A percentile compares a stretch with the other conserved stretches of the same genome.
These are phyloP conservation scores for Logfia minima DNA, from an alignment of 129 eudicot genomes.

Conservation along the genomic window DNA sequence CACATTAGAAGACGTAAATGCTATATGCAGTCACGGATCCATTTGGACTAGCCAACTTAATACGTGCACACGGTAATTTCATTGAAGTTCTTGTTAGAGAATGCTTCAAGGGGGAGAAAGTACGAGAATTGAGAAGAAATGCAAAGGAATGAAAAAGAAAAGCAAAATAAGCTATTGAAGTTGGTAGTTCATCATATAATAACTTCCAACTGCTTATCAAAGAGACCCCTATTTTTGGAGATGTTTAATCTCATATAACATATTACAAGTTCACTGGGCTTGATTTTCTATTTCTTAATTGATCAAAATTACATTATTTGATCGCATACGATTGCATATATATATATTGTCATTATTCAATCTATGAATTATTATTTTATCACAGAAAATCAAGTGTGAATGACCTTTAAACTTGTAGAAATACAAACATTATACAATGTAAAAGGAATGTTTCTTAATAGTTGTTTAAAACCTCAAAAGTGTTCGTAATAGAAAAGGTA, in stretches of 20 bases:
- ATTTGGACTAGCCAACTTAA: no score
- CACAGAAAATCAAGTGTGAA: no score
- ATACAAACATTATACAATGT: no score
- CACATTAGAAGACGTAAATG: no score
- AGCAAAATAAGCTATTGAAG: conserved; percentile 42
- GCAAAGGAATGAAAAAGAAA: conserved; percentile 53
- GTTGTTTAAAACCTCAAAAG: no score
- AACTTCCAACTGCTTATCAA: conserved; percentile 42
- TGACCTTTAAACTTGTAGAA: no score
- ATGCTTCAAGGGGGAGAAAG: conserved; percentile 63
- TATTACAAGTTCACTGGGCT: background rate
- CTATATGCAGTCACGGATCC: no score
- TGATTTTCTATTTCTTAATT: background rate
- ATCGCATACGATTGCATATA: background rate
- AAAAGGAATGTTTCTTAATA: no score
- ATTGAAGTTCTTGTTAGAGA: conserved; percentile 44
- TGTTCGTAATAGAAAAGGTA: no score
- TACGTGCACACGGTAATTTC: no score
- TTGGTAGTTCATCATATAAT: conserved; percentile 46
- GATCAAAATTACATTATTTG: background rate
- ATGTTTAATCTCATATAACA: background rate
- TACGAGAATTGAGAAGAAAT: conserved; percentile 41
- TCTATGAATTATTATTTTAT: background rate
- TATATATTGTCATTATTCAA: background rate
- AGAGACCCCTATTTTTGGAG: conserved; percentile 22